Base-by-base conservation (phyloP, 2,329 filamentous ascomycete species). In the Gliomastix tumulicola region DNA sequence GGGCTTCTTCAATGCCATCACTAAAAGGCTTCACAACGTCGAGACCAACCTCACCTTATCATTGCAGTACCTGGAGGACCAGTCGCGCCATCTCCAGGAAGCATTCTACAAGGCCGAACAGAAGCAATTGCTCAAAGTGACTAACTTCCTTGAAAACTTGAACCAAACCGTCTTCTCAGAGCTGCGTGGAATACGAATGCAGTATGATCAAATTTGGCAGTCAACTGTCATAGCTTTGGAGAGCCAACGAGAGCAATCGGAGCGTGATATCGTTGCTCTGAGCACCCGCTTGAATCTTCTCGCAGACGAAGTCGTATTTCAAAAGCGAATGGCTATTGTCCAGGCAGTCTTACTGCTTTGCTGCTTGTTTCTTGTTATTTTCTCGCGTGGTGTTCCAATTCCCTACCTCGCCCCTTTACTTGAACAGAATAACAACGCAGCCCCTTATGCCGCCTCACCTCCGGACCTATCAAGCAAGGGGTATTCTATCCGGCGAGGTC, bases 161-260 rank as follows among this genome's bases (percentile, higher is more conserved):
- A 98, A 98, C 57, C 71, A 69, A 32, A 96, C 89, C 0, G 88
- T 97, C 2, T 72, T 94, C 27, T 72, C 76, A 13, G 92, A 98
- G 57, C 68, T 95, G 23, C 78, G 78, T 43, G 78, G 74, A 34
- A 83, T 92, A 44, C 77, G 87, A 36, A 78, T 82, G 40, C 85
- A 96, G 56, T 97, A 97, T 57, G 90, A 97, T 54, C 87, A 96
- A 53, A 80, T 97, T 11, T 97, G 90, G 89, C 89, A 95, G 59
- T 90, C 85, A 16, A 96, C 94, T 10, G 83, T 96, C 17, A 82
- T 95, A 38, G 89, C 94, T 21, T 76, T 97, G 12, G 88, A 96
- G 55, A 82, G 80, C 30, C 90, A 96, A 57, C 81, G 88, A 30
- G 84, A 94, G 53, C 82, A 88, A 47, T 86, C 86, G 13, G 79